A percentile compares a stretch with the other conserved stretches of the same genome.
phyloP scores from a whole-genome alignment of 2,329 filamentous ascomycete species.

The Pseudonectria buxi region DNA sequence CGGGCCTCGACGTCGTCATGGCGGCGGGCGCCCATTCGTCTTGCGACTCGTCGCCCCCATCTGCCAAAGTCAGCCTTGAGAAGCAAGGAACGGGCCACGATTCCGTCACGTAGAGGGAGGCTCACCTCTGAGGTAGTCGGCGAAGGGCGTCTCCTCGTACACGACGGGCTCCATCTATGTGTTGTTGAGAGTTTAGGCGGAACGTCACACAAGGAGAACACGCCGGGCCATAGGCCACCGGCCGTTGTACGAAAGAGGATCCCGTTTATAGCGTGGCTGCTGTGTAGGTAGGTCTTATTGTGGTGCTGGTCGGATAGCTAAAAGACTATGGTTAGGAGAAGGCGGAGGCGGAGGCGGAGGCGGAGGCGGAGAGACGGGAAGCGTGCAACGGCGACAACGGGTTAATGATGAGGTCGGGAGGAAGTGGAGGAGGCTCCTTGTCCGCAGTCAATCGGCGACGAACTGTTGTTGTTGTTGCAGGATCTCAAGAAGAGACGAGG shows the following conservation, averaged over 20 bases:
- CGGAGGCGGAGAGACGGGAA: slow-evolving; percentile 1
- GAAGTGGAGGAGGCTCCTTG: no score
- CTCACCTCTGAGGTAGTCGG: slow-evolving; percentile 80
- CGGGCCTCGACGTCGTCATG: slow-evolving; percentile 25
- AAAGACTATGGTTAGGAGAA: slow-evolving; percentile 17
- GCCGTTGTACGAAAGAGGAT: slow-evolving; percentile 2
- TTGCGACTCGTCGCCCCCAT: slow-evolving; percentile 43
- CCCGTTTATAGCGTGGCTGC: neutral
- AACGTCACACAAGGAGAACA: slow-evolving; percentile 12
- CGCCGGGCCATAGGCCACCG: slow-evolving; percentile 25
- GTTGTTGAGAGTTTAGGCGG: slow-evolving; percentile 22
- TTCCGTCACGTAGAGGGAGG: neutral
- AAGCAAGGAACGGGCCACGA: no score
- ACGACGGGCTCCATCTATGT: slow-evolving; percentile 72
- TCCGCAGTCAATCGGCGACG: no score
- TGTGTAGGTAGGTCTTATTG: slow-evolving; percentile 2
- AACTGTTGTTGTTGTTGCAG: no score
- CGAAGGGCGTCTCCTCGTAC: slow-evolving; percentile 79
- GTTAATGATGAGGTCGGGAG: no score
- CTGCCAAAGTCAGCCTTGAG: slow-evolving; percentile 19
- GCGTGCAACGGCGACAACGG: no score
- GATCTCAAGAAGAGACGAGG: no score
- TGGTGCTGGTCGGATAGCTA: slow-evolving; percentile 9
- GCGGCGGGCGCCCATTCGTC: slow-evolving; percentile 40
- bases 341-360: slow-evolving; percentile 14